phyloP scores from a whole-genome alignment of 495 filamentous ascomycete genomes.

The Aspergillus sclerotiicarbonarius region DNA sequence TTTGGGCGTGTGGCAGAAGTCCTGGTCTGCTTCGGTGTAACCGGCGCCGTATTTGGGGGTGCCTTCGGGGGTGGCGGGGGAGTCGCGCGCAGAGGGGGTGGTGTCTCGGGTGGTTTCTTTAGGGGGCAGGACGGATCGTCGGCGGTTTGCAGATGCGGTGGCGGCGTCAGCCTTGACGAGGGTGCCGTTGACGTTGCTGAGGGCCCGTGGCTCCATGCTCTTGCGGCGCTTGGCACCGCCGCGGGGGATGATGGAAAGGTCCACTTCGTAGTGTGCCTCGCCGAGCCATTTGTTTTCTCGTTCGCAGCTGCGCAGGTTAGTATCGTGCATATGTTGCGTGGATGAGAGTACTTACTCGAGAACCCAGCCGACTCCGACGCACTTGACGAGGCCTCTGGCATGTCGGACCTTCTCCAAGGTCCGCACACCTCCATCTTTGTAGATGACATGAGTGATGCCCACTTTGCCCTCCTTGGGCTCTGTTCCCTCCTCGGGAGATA shows the following conservation, averaged over 20 bases:
- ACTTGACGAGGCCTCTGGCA: constrained; percentile 70
- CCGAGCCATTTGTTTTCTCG: constrained; percentile 73
- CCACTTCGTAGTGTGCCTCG: constrained; percentile 66
- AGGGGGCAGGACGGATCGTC: constrained; percentile 36
- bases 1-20: constrained; percentile 30
- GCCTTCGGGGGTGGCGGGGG: constrained; percentile 21
- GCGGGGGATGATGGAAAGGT: constrained; percentile 68
- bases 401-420: constrained; percentile 85
- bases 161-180: constrained; percentile 41
- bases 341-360: constrained; percentile 81
- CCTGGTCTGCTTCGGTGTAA: constrained; percentile 18
- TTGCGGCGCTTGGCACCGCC: constrained; percentile 77
- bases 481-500: constrained; percentile 30
- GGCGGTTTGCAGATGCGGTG: constrained; percentile 25
- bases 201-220: constrained; percentile 84
- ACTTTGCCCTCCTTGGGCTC: constrained; percentile 52
- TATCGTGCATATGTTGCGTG: background rate
- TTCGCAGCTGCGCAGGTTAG: constrained; percentile 62
- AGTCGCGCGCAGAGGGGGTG: constrained; percentile 22
- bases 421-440: constrained; percentile 84
- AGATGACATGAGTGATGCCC: constrained; percentile 92
- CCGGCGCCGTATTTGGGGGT: constrained; percentile 5
- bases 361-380: constrained; percentile 86
- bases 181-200: constrained; percentile 70
- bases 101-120: constrained; percentile 30